A percentile compares a stretch with the other conserved stretches of the same genome.
Conservation (phyloP, 192 early-diverging fungal genomes). For the Gigaspora rosea region DNA sequence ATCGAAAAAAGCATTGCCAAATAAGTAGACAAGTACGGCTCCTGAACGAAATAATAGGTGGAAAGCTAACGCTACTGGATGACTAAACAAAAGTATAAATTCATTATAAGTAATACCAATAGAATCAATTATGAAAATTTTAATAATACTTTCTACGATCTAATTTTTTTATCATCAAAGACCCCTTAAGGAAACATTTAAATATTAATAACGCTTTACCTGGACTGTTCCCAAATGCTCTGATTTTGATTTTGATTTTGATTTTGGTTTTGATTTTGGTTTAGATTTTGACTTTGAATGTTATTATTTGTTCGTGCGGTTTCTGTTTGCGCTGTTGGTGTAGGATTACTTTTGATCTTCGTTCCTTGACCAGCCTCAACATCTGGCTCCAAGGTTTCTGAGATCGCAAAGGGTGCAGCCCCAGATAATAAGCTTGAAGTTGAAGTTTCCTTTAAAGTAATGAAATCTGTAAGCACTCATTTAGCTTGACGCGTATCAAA, state of each 20-base stretch:
- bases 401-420: conserved; percentile 10
- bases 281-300: background rate
- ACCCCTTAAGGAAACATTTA: background rate
- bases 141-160: background rate
- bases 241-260: background rate
- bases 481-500: background rate
- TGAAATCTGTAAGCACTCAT: background rate
- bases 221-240: conserved; percentile 32
- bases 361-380: conserved; percentile 42
- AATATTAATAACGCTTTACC: conserved; percentile 1
- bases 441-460: conserved; percentile 2
- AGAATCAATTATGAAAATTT: background rate
- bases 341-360: background rate
- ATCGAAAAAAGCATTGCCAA: conserved; percentile 79
- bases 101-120: background rate
- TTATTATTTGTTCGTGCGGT: background rate
- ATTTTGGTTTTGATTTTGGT: background rate
- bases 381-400: conserved; percentile 39
- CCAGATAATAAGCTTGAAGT: conserved; percentile 7
- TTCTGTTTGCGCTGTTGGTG: background rate
- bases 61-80: conserved; percentile 90
- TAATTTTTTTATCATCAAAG: background rate
- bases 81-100: conserved; percentile 48
- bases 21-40: conserved; percentile 84
- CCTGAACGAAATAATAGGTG: conserved; percentile 83